These are phyloP conservation scores for Aspergillus nomiae DNA, from an alignment of 2,329 filamentous ascomycete species.

Conservation along the genomic window DNA sequence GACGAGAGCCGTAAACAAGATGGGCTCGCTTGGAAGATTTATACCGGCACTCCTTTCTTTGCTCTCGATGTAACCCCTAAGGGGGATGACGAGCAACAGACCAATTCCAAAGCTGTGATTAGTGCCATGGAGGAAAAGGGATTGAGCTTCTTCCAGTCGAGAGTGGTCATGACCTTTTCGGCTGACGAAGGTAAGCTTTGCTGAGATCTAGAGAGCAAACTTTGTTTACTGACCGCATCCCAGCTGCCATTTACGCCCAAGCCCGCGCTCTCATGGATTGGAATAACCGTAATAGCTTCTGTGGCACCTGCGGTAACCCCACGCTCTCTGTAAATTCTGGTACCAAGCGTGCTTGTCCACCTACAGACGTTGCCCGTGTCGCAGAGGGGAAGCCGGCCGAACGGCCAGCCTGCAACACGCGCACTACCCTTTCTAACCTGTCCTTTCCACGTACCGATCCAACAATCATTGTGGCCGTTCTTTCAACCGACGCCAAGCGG, in stretches of 20 bases:
- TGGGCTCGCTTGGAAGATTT: conserved; percentile 55
- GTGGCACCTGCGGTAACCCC: conserved; percentile 80
- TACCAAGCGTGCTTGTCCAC: conserved; percentile 48
- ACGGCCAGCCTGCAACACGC: conserved; percentile 74
- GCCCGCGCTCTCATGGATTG: conserved; percentile 87
- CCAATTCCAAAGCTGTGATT: conserved; percentile 60
- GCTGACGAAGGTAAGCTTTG: conserved; percentile 60
- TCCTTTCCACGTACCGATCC: conserved; percentile 91
- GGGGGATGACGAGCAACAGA: conserved; percentile 61
- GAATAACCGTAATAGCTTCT: conserved; percentile 92
- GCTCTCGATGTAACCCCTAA: conserved; percentile 83
- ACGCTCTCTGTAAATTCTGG: conserved; percentile 61
- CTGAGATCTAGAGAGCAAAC: not conserved
- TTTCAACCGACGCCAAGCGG: conserved; percentile 75
- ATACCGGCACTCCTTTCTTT: conserved; percentile 81
- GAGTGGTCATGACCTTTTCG: conserved; percentile 62
- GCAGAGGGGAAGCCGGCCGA: conserved; percentile 33
- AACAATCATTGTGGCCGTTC: conserved; percentile 91
- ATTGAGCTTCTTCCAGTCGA: conserved; percentile 66
- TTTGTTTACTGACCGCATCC: conserved; percentile 9
- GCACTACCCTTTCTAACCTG: conserved; percentile 84
- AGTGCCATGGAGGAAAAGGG: conserved; percentile 62
- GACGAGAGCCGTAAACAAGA: conserved; percentile 62
- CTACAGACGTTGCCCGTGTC: conserved; percentile 41
- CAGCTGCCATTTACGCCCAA: conserved; percentile 88